These are phyloP conservation scores for Geotrichum citri-aurantii DNA, from an alignment of 1,139 yeast genomes.

Conservation along the genomic window DNA sequence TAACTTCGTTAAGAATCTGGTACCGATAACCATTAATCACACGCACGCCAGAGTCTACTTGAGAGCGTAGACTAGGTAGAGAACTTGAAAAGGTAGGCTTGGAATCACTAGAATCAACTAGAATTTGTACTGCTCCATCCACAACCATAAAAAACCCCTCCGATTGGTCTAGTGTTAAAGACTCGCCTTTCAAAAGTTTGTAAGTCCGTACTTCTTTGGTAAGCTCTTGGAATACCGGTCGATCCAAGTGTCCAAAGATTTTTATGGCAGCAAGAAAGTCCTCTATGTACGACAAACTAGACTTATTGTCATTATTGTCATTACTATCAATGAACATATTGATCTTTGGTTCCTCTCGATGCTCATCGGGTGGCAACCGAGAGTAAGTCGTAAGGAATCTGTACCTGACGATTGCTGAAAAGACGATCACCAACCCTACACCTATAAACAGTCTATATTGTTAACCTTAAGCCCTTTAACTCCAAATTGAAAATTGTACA, in stretches of 20 bases:
- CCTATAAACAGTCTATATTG: slow-evolving; percentile 22
- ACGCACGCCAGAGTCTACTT: slow-evolving; percentile 36
- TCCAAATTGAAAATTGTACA: slow-evolving; percentile 14
- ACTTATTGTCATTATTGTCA: slow-evolving; percentile 36
- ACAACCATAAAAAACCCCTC: slow-evolving; percentile 91
- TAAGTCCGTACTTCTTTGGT: slow-evolving; percentile 91
- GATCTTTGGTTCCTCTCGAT: slow-evolving; percentile 41
- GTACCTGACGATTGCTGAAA: slow-evolving; percentile 44
- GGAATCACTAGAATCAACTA: slow-evolving; percentile 52
- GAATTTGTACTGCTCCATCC: slow-evolving; percentile 77
- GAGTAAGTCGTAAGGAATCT: slow-evolving; percentile 48
- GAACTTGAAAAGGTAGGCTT: slow-evolving; percentile 84
- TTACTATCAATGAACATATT: slow-evolving; percentile 40
- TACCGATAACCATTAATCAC: slow-evolving; percentile 51
- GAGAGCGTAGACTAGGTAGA: slow-evolving; percentile 62
- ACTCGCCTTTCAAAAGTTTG: slow-evolving; percentile 70
- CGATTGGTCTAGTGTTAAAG: slow-evolving; percentile 62
- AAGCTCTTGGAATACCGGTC: slow-evolving; percentile 84
- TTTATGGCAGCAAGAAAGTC: slow-evolving; percentile 87
- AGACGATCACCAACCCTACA: slow-evolving; percentile 21
- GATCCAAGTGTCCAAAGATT: slow-evolving; percentile 88
- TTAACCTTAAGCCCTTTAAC: slow-evolving; percentile 4
- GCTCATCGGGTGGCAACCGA: slow-evolving; percentile 44
- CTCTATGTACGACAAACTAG: slow-evolving; percentile 59
- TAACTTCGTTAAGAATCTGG: slow-evolving; percentile 76